These are phyloP conservation scores for Sphaerobolus stellatus DNA, from an alignment of 1,284 basidiomycete species.

Conservation along the genomic window DNA sequence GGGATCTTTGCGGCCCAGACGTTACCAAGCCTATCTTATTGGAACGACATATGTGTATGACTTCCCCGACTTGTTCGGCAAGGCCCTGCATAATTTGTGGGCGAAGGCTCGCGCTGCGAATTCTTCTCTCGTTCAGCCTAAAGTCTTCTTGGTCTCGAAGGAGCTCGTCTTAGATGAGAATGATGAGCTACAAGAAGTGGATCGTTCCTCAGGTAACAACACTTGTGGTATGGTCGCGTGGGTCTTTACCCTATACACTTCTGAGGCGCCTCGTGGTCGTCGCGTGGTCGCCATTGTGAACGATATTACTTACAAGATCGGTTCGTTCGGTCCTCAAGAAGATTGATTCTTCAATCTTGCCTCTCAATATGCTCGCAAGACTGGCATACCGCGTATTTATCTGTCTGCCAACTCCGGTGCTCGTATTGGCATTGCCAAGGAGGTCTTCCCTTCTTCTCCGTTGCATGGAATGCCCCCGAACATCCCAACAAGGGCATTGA, in stretches of 20 bases:
- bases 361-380: conserved; percentile 87
- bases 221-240: conserved; percentile 98
- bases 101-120: conserved; percentile 62
- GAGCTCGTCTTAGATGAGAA: conserved; percentile 96
- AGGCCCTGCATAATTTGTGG: conserved; percentile 95
- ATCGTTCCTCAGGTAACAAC: conserved; percentile 91
- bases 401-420: conserved; percentile 99
- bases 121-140: conserved; percentile 74
- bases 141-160: conserved; percentile 76
- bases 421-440: conserved; percentile 94
- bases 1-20: conserved; percentile 97
- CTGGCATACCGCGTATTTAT: conserved; percentile 92
- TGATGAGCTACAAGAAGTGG: conserved; percentile 86
- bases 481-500: conserved; percentile 94
- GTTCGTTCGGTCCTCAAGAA: conserved; percentile 95
- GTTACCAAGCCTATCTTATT: conserved; percentile 98
- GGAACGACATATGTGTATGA: conserved; percentile 99
- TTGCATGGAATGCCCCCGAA: conserved; percentile 82
- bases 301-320: conserved; percentile 98
- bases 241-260: conserved; percentile 92
- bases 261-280: conserved; percentile 91
- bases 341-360: conserved; percentile 97
- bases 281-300: conserved; percentile 91
- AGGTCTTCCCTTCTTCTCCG: conserved; percentile 88
- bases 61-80: conserved; percentile 98